A percentile compares a stretch with the other conserved stretches of the same genome.
These are phyloP conservation scores for Umbelopsis sp. DNA, from an alignment of 371 early-diverging fungal genomes.

Conservation along the genomic window DNA sequence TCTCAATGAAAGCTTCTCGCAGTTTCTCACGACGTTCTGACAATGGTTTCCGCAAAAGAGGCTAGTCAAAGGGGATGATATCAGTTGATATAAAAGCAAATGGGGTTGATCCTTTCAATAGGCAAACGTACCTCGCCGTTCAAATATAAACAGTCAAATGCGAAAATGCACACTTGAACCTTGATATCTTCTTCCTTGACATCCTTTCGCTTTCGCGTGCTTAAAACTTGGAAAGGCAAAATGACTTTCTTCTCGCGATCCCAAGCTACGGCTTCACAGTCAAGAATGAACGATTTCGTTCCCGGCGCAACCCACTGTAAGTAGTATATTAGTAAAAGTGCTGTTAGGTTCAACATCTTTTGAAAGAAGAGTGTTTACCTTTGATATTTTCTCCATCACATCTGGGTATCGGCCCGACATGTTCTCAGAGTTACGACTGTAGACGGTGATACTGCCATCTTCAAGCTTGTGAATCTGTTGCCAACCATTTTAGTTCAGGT, in stretches of 20 bases:
- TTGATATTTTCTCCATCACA: conserved; percentile 72
- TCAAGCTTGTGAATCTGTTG: conserved; percentile 79
- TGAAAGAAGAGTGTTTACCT: conserved; percentile 42
- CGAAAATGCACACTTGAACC: conserved; percentile 96
- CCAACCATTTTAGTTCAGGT: not conserved
- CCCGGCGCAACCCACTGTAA: conserved; percentile 60
- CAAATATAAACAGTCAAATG: conserved; percentile 97
- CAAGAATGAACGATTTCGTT: conserved; percentile 93
- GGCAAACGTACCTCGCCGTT: conserved; percentile 77
- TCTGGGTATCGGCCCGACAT: conserved; percentile 96
- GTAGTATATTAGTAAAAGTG: not conserved
- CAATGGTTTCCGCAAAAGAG: conserved; percentile 82
- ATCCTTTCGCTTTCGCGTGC: conserved; percentile 98
- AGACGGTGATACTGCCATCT: conserved; percentile 83
- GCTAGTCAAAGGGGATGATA: conserved; percentile 34
- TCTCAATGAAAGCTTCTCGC: conserved; percentile 74
- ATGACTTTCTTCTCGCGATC: conserved; percentile 86
- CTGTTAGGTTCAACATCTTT: not conserved
- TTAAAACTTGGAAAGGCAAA: conserved; percentile 97
- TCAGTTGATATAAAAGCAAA: no score
- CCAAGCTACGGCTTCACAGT: conserved; percentile 99
- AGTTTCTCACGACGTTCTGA: conserved; percentile 82
- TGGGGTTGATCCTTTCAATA: not conserved
- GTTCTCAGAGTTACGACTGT: conserved; percentile 97
- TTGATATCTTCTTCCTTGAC: conserved; percentile 89